phyloP scores from a whole-genome alignment of 1,284 basidiomycete genomes.

The Cutaneotrichosporon cutaneum region DNA sequence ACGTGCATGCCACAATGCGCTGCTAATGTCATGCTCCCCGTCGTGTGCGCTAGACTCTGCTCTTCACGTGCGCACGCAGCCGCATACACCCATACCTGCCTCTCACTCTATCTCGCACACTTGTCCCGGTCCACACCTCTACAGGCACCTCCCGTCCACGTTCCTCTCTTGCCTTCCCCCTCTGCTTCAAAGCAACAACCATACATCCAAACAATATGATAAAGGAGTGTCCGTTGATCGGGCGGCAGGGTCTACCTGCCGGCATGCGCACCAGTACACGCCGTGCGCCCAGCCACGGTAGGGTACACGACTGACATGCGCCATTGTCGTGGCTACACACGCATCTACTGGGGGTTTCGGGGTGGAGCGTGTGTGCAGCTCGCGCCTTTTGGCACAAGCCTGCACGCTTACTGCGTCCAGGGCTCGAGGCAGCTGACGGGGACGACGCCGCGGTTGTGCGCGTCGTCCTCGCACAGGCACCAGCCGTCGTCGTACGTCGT shows the following conservation, averaged over 20 bases:
- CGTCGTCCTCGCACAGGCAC: constrained; percentile 50
- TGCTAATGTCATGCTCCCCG: no score
- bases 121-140: no score
- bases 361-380: background rate
- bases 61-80: no score
- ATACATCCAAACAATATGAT: constrained; percentile 13
- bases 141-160: no score
- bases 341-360: background rate
- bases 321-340: background rate
- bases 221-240: constrained; percentile 5
- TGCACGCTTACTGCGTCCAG: constrained; percentile 17
- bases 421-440: constrained; percentile 50
- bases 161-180: no score
- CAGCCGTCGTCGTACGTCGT: constrained; percentile 53
- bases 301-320: background rate
- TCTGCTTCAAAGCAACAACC: constrained; percentile 6
- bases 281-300: background rate
- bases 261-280: background rate
- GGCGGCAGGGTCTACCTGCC: constrained; percentile 3
- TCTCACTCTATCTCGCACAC: no score
- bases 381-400: constrained; percentile 2
- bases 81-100: no score
- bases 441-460: constrained; percentile 48
- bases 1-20: no score
- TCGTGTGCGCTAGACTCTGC: no score